A percentile compares a stretch with the other conserved stretches of the same genome.
Conservation (phyloP, 768 basidiomycete species). For the Coprinellus micaceus region DNA sequence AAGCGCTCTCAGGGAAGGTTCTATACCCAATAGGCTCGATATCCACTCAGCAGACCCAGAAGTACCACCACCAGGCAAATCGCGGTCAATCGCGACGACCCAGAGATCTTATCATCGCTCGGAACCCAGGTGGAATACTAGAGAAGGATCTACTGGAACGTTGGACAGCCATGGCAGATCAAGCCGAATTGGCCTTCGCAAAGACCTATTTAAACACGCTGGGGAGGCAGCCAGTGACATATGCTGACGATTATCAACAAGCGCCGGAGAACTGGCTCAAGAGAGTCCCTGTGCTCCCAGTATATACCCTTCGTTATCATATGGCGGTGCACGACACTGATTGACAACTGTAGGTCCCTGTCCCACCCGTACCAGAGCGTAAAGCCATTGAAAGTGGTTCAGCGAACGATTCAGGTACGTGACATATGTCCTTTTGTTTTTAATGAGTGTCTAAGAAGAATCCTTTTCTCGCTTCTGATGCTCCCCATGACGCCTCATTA, state of each 20-base stretch:
- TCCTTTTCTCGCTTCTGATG: background rate
- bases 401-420: background rate
- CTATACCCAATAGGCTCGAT: background rate
- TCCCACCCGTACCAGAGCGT: slow-evolving; percentile 59
- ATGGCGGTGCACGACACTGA: slow-evolving; percentile 3
- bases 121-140: background rate
- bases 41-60: background rate
- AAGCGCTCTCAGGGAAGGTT: background rate
- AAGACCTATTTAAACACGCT: slow-evolving; percentile 63
- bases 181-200: slow-evolving; percentile 66
- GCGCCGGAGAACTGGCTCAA: slow-evolving; percentile 62
- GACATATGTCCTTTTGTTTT: background rate
- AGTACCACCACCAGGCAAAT: background rate
- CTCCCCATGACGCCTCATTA: background rate
- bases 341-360: slow-evolving; percentile 40
- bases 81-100: background rate
- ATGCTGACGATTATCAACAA: slow-evolving; percentile 74
- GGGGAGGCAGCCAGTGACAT: slow-evolving; percentile 63
- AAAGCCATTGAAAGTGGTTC: slow-evolving; percentile 21
- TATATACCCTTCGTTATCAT: slow-evolving; percentile 26
- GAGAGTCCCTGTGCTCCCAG: slow-evolving; percentile 67
- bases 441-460: background rate
- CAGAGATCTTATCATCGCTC: background rate
- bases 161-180: slow-evolving; percentile 33
- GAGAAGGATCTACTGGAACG: background rate